These are phyloP conservation scores for Crataegus laevigata DNA, from an alignment of 306 rosid genomes.

Conservation along the genomic window DNA sequence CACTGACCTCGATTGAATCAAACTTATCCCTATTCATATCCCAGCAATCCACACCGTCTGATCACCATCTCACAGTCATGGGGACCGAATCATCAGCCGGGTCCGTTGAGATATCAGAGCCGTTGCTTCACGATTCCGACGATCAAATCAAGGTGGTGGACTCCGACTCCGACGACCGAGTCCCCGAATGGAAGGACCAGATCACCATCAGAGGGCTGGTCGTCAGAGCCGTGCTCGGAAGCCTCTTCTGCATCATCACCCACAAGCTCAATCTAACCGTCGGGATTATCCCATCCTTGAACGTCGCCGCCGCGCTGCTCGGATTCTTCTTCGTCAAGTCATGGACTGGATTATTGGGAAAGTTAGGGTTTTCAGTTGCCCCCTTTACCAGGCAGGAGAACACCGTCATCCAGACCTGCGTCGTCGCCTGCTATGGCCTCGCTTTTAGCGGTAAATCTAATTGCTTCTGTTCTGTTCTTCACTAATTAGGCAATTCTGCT, in stretches of 20 bases:
- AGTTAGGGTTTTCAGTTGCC: conserved; percentile 38
- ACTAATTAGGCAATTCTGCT: neutral
- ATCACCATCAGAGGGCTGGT: conserved; percentile 83
- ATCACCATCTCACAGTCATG: conserved; percentile 15
- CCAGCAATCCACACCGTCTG: neutral
- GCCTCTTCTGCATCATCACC: conserved; percentile 72
- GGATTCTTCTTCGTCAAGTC: conserved; percentile 86
- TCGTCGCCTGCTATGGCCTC: conserved; percentile 97
- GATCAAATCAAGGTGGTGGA: conserved; percentile 10
- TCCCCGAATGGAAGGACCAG: conserved; percentile 88
- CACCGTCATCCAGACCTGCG: conserved; percentile 95
- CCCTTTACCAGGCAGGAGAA: conserved; percentile 91
- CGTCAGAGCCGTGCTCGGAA: conserved; percentile 67
- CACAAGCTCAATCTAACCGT: conserved; percentile 87
- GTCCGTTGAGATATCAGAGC: conserved; percentile 48
- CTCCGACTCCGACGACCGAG: conserved; percentile 16
- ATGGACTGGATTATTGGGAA: conserved; percentile 56
- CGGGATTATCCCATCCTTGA: conserved; percentile 85
- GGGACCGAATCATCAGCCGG: conserved; percentile 33
- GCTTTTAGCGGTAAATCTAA: conserved; percentile 64
- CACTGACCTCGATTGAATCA: neutral
- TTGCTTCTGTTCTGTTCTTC: neutral
- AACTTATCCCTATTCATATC: neutral
- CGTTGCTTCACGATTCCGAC: conserved; percentile 31
- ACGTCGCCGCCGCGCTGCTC: conserved; percentile 70